Conservation (phyloP, 2,329 filamentous ascomycete genomes). For the Colletotrichum abscissum region DNA sequence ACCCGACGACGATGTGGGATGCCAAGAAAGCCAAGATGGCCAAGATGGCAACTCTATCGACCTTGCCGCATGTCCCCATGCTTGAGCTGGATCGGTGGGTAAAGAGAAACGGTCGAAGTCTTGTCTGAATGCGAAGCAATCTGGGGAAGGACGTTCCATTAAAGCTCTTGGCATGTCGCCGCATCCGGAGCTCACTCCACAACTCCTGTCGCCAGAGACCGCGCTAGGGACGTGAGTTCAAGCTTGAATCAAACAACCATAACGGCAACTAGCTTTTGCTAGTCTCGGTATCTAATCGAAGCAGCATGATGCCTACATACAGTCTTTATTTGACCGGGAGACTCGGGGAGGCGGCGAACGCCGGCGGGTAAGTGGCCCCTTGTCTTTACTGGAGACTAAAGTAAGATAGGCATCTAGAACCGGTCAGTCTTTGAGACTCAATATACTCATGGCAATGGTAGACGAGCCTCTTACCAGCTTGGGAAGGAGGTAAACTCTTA, state of each 20-base stretch:
- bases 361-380: neutral
- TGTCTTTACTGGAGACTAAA: neutral
- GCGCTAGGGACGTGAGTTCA: neutral
- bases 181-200: neutral
- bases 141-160: constrained; percentile 27
- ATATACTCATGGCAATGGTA: neutral
- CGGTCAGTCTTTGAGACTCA: too few relatives aligned
- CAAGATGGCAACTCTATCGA: constrained; percentile 1
- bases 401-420: constrained; percentile 4
- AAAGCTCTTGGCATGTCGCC: constrained; percentile 24
- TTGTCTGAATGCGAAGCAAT: neutral
- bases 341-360: neutral
- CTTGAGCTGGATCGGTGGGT: neutral
- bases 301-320: neutral
- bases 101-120: neutral
- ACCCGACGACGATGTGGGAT: neutral
- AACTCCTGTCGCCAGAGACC: neutral
- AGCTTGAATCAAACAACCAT: neutral
- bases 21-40: neutral
- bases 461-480: neutral
- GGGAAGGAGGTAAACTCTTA: neutral
- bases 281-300: neutral
- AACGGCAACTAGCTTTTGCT: neutral
- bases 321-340: too few relatives aligned
- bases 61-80: too few relatives aligned